A percentile compares a stretch with the other conserved stretches of the same genome.
Conservation (phyloP, 495 filamentous ascomycete species). For the Penicillium waksmanii region DNA sequence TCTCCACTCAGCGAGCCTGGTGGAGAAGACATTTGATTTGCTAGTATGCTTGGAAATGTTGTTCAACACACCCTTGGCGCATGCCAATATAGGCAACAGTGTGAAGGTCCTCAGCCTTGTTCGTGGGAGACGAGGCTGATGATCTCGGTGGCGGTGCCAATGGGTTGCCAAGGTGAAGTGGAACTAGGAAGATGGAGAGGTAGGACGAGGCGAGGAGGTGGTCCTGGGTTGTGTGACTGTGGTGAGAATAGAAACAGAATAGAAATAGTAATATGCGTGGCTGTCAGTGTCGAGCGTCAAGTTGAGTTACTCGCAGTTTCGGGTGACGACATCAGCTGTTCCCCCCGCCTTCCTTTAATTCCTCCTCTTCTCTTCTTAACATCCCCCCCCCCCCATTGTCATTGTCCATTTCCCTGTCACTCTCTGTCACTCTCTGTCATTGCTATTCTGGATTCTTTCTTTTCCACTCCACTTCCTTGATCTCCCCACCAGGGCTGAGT, state of each 20-base stretch:
- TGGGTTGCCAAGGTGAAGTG: neutral
- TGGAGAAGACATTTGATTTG: neutral
- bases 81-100: constrained; percentile 6
- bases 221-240: neutral
- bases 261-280: neutral
- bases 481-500: constrained; percentile 8
- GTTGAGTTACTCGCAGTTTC: neutral
- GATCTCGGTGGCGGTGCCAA: neutral
- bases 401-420: neutral
- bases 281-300: neutral
- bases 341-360: constrained; percentile 16
- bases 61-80: neutral
- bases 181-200: neutral
- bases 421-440: too few species aligned
- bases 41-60: neutral
- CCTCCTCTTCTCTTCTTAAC: neutral
- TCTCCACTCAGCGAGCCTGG: neutral
- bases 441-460: neutral
- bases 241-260: neutral
- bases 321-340: constrained; percentile 27
- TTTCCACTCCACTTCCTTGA: neutral
- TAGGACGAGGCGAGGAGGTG: neutral
- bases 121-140: neutral
- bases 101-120: neutral
- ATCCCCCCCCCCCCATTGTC: neutral